Conservation (phyloP, 2,329 filamentous ascomycete species). For the Ascochyta pisi region DNA sequence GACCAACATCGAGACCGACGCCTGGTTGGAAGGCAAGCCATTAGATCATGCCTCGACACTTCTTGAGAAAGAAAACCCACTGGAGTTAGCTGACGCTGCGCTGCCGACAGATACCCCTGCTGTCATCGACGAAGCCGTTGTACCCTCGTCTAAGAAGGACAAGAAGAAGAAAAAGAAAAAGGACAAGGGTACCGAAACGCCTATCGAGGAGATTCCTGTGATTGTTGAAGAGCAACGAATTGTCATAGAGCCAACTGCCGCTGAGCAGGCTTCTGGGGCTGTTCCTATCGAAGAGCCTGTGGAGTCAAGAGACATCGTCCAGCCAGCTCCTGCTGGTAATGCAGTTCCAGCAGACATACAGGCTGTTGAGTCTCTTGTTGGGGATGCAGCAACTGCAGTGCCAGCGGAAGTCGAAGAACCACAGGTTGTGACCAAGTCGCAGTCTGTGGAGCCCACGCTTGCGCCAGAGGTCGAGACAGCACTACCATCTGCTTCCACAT, state of each 20-base stretch:
- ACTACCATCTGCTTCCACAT: constrained; percentile 2
- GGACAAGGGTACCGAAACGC: constrained; percentile 17
- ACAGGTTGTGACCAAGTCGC: neutral
- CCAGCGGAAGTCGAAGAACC: neutral
- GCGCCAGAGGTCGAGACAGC: neutral
- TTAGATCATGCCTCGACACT: constrained; percentile 2
- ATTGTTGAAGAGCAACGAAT: neutral
- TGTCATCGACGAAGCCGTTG: constrained; percentile 25
- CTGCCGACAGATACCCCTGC: neutral
- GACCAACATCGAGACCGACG: constrained; percentile 4
- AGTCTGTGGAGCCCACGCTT: neutral
- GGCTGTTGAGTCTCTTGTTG: neutral
- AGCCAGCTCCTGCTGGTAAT: neutral
- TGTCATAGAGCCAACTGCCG: neutral
- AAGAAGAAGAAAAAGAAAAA: constrained; percentile 37
- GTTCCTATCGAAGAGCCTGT: neutral
- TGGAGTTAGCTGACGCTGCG: neutral
- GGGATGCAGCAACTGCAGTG: neutral
- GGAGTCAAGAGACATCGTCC: neutral
- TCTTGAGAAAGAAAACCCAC: constrained; percentile 12
- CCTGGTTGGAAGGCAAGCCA: constrained; percentile 8
- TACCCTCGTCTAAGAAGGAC: constrained; percentile 21
- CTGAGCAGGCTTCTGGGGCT: neutral
- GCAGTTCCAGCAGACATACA: neutral
- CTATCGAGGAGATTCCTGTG: constrained; percentile 10